Conservation (phyloP, 352 stramenopile genomes). For the Phytophthora nicotianae region DNA sequence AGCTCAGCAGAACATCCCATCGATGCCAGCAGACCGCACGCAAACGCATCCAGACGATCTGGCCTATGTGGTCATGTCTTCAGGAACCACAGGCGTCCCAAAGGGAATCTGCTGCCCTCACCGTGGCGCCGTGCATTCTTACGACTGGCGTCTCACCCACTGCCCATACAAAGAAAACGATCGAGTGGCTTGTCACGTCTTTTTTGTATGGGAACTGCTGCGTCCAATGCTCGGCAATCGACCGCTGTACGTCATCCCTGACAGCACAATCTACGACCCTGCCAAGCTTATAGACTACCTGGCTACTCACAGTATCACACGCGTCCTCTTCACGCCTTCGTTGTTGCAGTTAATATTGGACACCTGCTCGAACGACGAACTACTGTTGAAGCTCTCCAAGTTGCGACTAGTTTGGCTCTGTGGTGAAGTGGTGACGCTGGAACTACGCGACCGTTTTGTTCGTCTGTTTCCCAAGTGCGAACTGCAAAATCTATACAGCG, state of each 20-base stretch:
- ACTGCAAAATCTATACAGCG: slow-evolving; percentile 94
- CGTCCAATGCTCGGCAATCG: slow-evolving; percentile 90
- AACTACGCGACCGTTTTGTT: slow-evolving; percentile 88
- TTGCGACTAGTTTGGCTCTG: slow-evolving; percentile 92
- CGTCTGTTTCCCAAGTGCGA: slow-evolving; percentile 83
- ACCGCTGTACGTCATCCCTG: slow-evolving; percentile 91
- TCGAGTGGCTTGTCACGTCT: slow-evolving; percentile 92
- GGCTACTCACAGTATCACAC: slow-evolving; percentile 79
- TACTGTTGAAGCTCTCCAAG: slow-evolving; percentile 63
- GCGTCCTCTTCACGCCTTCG: slow-evolving; percentile 94
- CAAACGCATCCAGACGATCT: slow-evolving; percentile 84
- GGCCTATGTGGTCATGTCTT: slow-evolving; percentile 94
- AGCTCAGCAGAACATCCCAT: slow-evolving; percentile 30
- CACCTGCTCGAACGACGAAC: slow-evolving; percentile 55
- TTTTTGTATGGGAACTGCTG: slow-evolving; percentile 95
- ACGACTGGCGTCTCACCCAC: slow-evolving; percentile 88
- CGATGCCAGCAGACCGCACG: slow-evolving; percentile 65
- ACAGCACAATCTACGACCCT: slow-evolving; percentile 93
- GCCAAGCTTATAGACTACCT: slow-evolving; percentile 81
- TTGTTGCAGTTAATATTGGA: slow-evolving; percentile 90
- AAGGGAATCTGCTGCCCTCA: slow-evolving; percentile 95
- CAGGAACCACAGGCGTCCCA: slow-evolving; percentile 90
- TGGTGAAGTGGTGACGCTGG: slow-evolving; percentile 93
- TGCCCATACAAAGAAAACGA: slow-evolving; percentile 77
- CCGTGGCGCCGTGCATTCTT: slow-evolving; percentile 92